Percentiles rank a stretch among this genome's conserved stretches.
Evolutionary conservation across 495 filamentous ascomycete genomes (phyloP).

Genomic region (Darksidea phi): DNA sequence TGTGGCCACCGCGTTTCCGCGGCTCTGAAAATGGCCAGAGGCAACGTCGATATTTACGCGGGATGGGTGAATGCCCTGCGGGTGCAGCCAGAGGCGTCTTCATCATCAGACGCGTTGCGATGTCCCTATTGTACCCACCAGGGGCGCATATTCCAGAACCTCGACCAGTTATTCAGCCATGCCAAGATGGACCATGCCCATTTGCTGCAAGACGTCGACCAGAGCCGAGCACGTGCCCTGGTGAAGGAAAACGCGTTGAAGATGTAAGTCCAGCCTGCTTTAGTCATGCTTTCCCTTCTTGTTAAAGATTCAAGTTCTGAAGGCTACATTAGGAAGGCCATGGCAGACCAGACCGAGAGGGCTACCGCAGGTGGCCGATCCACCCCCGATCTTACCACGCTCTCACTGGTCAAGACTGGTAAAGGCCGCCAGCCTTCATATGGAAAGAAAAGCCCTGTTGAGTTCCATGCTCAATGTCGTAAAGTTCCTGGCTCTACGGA

Average conservation of each 20-base stretch:
- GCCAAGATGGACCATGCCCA: conserved; percentile 26
- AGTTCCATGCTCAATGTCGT: conserved; percentile 18
- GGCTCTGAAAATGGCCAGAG: conserved; percentile 3
- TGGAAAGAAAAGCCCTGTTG: conserved; percentile 31
- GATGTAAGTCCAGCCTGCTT: conserved; percentile 9
- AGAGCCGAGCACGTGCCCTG: conserved; percentile 4
- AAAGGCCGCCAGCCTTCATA: conserved; percentile 21
- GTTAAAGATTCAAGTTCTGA: conserved; percentile 1
- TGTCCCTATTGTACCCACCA: conserved; percentile 29
- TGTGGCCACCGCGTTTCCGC: too few species aligned
- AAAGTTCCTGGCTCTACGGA: conserved; percentile 17
- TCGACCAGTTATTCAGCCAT: conserved; percentile 27
- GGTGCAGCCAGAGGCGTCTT: conserved; percentile 29
- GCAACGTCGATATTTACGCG: conserved; percentile 13
- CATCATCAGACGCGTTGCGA: background rate
- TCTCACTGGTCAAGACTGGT: conserved; percentile 23
- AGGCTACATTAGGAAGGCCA: conserved; percentile 10
- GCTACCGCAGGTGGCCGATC: conserved; percentile 27
- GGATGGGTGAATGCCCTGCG: conserved; percentile 17
- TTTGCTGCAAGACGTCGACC: background rate
- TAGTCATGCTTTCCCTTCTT: background rate
- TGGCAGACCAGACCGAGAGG: conserved; percentile 10
- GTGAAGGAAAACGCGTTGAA: conserved; percentile 7
- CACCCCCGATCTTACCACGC: conserved; percentile 23
- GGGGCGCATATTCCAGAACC: conserved; percentile 28